These are phyloP conservation scores for Alternaria panax DNA, from an alignment of 2,329 filamentous ascomycete genomes.

Conservation along the genomic window DNA sequence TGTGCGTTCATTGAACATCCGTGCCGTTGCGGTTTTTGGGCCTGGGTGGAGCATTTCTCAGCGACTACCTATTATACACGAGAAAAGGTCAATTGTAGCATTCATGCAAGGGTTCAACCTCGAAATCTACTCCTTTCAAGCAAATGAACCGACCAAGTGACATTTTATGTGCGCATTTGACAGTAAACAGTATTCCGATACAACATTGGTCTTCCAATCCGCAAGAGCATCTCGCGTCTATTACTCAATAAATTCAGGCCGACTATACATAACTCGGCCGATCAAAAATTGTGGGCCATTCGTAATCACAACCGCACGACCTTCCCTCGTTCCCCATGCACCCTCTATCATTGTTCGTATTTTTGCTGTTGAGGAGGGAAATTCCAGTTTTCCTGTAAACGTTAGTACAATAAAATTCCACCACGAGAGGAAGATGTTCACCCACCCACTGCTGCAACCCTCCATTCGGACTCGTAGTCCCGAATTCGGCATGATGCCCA, in stretches of 20 bases:
- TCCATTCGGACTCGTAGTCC: conserved; percentile 35
- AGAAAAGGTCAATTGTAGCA: neutral
- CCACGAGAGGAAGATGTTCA: neutral
- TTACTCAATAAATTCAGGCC: neutral
- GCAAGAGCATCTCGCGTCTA: neutral
- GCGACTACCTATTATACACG: neutral
- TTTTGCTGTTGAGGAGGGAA: conserved; percentile 35
- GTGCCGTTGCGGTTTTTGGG: conserved; percentile 12
- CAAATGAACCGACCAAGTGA: neutral
- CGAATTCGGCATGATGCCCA: conserved; percentile 23
- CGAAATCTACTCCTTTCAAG: neutral
- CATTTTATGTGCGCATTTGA: neutral
- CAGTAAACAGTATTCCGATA: neutral
- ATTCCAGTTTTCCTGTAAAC: conserved; percentile 38
- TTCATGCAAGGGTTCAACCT: neutral
- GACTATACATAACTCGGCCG: neutral
- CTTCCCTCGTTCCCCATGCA: neutral
- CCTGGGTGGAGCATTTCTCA: neutral
- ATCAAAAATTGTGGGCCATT: neutral
- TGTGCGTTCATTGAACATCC: neutral
- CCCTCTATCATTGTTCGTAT: conserved; percentile 21
- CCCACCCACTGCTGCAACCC: conserved; percentile 45
- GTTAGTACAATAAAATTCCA: neutral
- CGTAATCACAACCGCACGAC: neutral
- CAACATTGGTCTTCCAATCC: neutral